phyloP scores from a whole-genome alignment of 78 protist species.

The Dictyostelium firmibasis region DNA sequence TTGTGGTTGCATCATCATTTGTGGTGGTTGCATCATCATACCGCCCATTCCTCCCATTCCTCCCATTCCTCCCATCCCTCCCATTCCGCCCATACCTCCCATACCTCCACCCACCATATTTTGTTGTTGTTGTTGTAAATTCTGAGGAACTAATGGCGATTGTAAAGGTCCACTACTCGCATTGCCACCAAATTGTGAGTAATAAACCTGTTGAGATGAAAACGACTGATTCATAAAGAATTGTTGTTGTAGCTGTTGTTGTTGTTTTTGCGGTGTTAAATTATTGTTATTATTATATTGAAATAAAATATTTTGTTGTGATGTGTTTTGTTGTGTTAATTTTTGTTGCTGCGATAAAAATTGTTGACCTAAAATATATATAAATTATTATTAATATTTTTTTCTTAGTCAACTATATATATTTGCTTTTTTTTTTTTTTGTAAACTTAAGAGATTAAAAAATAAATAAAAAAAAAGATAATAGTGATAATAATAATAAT shows the following conservation, averaged over 20 bases:
- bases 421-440: too few relatives aligned
- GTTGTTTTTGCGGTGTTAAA: neutral
- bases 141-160: conserved; percentile 32
- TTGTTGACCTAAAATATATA: neutral
- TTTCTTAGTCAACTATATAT: neutral
- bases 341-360: neutral
- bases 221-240: conserved; percentile 75
- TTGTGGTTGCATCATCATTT: neutral
- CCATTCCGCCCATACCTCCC: conserved; percentile 18
- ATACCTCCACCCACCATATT: neutral
- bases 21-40: conserved; percentile 26
- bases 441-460: neutral
- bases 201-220: conserved; percentile 50
- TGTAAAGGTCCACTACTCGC: conserved; percentile 17
- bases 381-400: neutral
- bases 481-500: too few relatives aligned
- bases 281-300: neutral
- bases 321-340: neutral
- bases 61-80: conserved; percentile 7
- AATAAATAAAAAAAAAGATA: neutral
- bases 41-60: conserved; percentile 26
- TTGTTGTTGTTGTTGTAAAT: neutral
- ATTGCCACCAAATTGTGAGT: neutral
- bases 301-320: neutral
- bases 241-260: conserved; percentile 40